Conservation (phyloP, 139 green algal genomes). For the Edaphochlamys debaryana region DNA sequence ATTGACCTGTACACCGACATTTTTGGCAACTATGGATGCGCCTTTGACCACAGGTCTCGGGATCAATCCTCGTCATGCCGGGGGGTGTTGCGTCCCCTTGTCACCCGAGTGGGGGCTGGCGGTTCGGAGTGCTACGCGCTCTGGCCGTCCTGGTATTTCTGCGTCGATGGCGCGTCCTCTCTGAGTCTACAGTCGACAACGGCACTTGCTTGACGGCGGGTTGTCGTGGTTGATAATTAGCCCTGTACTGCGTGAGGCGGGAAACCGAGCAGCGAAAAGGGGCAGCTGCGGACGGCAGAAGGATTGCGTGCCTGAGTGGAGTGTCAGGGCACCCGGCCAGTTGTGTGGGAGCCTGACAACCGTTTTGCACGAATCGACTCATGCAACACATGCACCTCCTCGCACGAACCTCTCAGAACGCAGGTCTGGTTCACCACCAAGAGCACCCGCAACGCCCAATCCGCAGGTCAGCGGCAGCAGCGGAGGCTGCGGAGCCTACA, state of each 20-base stretch:
- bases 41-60: too few species aligned
- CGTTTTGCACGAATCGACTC: too few species aligned
- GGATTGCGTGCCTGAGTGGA: constrained; percentile 24
- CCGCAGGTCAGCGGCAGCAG: too few species aligned
- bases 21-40: too few species aligned
- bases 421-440: too few species aligned
- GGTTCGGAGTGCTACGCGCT: background rate
- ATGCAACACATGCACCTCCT: too few species aligned
- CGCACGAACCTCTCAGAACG: too few species aligned
- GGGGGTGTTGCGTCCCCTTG: background rate
- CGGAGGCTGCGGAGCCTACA: too few species aligned
- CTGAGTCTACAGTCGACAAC: background rate
- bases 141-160: background rate
- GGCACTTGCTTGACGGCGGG: background rate
- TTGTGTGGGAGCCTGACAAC: background rate
- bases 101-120: background rate
- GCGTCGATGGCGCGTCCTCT: constrained; percentile 5
- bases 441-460: too few species aligned
- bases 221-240: background rate
- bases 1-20: too few species aligned
- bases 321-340: background rate
- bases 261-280: constrained; percentile 33
- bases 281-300: constrained; percentile 24
- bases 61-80: too few species aligned
- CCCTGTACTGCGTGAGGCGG: constrained; percentile 16